Evolutionary conservation across 768 basidiomycete species (phyloP).

Genomic region (Coprinopsis marcescibilis): DNA sequence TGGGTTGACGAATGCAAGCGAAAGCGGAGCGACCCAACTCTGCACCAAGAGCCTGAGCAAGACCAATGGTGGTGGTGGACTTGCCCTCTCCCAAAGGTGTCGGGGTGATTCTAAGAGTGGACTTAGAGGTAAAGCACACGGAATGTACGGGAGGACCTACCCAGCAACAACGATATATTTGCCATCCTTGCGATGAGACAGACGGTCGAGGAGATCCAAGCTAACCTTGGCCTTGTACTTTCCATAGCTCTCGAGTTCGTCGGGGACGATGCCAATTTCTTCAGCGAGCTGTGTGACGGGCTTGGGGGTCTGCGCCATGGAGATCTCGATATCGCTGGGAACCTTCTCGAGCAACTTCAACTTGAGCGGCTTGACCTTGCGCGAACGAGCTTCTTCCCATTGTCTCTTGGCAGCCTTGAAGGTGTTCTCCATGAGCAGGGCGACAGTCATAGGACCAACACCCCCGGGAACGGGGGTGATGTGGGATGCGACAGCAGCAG

Average conservation of each 20-base stretch:
- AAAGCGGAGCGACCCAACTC: constrained; percentile 90
- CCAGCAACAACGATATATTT: constrained; percentile 97
- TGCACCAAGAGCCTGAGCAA: constrained; percentile 94
- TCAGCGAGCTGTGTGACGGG: constrained; percentile 75
- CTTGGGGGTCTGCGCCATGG: constrained; percentile 92
- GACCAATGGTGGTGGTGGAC: constrained; percentile 95
- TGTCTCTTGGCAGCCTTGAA: constrained; percentile 75
- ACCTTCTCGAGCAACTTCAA: constrained; percentile 81
- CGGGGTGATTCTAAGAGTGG: constrained; percentile 71
- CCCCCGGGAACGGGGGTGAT: constrained; percentile 99
- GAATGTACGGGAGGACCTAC: constrained; percentile 30
- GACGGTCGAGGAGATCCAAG: constrained; percentile 77
- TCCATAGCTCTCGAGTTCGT: constrained; percentile 92
- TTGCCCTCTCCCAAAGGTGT: constrained; percentile 98
- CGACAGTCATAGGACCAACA: constrained; percentile 99
- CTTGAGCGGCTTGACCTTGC: constrained; percentile 72
- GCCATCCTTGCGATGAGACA: constrained; percentile 81
- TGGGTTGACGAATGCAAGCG: constrained; percentile 96
- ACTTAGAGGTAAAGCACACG: background rate
- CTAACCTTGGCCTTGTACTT: constrained; percentile 98
- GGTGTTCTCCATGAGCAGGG: constrained; percentile 95
- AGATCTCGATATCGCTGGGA: constrained; percentile 95
- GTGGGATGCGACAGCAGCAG: constrained; percentile 71
- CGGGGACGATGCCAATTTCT: constrained; percentile 81
- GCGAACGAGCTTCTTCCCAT: constrained; percentile 61